Base-by-base conservation (phyloP, 2,329 filamentous ascomycete species). In the Fusarium fujikuroi region DNA sequence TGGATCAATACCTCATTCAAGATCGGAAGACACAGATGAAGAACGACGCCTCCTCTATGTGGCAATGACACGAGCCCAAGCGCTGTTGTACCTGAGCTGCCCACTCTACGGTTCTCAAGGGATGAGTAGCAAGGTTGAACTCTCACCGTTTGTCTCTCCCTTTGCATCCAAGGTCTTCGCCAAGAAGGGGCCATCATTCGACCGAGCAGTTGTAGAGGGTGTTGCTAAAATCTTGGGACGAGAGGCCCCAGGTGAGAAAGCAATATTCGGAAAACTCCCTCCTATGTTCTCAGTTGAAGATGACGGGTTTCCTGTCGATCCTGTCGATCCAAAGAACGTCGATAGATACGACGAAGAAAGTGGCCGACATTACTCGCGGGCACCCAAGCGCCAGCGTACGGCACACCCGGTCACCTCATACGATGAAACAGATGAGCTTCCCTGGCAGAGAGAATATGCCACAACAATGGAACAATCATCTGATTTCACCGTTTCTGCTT, bases 41-140 rank as follows among this genome's bases (percentile, higher is more conserved):
- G 95, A 99, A 80, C 88, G 96, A 66, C 88, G 95, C 34, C 83
- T 99, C 50, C 86, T 99, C 0, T 99, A 98, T 77, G 96, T 99
- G 19, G 95, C 95, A 34, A 98, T 99, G 95, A 99, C 95, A 7
- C 88, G 95, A 79, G 95, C 96, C 11, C 92, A 98, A 80, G 92
- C 90, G 2, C 83, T 98, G 36, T 84, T 99, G 3, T 97, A 97
- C 76, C 85, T 98, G 61, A 97, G 94, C 80, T 93, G 90, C 73
- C 94, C 95, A 0, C 81, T 91, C 42, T 91, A 90, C 74, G 91
- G 90, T 67, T 90, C 91, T 12, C 87, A 89, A 63, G 84, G 87
- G 30, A 82, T 83, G 60, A 83, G 84, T 53, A 87, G 91, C 73
- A 85, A 90, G 64, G 90, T 91, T 1, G 89, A 87, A 12, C 80